Evolutionary conservation across 805 yeast species (phyloP).

Genomic region (Sugiyamaella mastotermitis): DNA sequence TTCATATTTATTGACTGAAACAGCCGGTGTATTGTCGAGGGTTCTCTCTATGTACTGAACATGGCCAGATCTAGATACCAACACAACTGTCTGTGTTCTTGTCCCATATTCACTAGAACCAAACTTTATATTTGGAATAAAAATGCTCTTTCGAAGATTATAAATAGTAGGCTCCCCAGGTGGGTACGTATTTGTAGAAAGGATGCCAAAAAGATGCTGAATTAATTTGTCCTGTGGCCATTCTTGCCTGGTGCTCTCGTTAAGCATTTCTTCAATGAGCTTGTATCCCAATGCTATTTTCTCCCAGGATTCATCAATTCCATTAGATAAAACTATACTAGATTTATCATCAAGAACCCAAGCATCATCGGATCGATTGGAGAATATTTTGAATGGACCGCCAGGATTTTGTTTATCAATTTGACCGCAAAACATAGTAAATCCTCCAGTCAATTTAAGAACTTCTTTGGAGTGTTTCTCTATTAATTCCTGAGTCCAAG

Average conservation of each 20-base stretch:
- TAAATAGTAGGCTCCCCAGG: conserved; percentile 33
- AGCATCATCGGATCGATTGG: conserved; percentile 7
- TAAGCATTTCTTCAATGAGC: conserved; percentile 28
- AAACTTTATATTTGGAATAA: conserved; percentile 56
- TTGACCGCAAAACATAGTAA: conserved; percentile 51
- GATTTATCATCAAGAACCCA: not conserved
- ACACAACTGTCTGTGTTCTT: conserved; percentile 73
- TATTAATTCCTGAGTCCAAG: conserved; percentile 39
- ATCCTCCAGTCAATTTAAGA: conserved; percentile 50
- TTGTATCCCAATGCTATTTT: conserved; percentile 56
- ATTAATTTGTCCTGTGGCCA: conserved; percentile 33
- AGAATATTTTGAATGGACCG: conserved; percentile 9
- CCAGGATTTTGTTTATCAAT: conserved; percentile 23
- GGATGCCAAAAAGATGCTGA: conserved; percentile 46
- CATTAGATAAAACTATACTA: conserved; percentile 4
- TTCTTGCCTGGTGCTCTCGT: conserved; percentile 19
- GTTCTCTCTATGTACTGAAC: conserved; percentile 59
- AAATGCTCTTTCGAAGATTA: conserved; percentile 52
- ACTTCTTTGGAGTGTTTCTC: conserved; percentile 22
- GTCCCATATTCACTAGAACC: conserved; percentile 72
- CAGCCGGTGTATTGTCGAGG: conserved; percentile 26
- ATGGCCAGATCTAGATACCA: conserved; percentile 46
- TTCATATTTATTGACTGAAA: no score
- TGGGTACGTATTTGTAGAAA: conserved; percentile 42
- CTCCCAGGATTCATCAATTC: conserved; percentile 60